These are phyloP conservation scores for Dryas octopetala DNA, from an alignment of 306 rosid genomes.

Conservation along the genomic window DNA sequence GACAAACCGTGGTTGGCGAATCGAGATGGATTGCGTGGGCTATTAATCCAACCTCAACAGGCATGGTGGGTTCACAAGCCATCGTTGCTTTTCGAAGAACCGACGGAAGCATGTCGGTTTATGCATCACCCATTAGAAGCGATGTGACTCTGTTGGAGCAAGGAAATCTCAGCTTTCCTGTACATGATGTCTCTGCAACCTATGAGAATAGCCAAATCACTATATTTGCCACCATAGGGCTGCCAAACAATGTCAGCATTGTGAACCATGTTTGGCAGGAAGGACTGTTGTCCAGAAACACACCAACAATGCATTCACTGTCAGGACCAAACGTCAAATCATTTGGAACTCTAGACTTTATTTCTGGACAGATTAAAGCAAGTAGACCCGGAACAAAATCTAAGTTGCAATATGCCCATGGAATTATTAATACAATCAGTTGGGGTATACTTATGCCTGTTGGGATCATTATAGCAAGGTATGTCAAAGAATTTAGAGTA, in stretches of 20 bases:
- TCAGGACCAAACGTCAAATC: constrained; percentile 19
- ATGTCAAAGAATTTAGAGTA: constrained; percentile 7
- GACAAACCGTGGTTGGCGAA: not conserved
- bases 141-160: constrained; percentile 16
- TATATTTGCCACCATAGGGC: no score
- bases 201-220: no score
- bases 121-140: constrained; percentile 25
- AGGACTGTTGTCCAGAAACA: constrained; percentile 12
- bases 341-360: constrained; percentile 32
- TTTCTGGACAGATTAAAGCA: constrained; percentile 12
- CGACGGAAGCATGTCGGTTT: constrained; percentile 19
- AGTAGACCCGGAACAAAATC: not conserved
- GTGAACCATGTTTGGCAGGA: no score
- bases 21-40: no score
- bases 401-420: constrained; percentile 6
- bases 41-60: constrained; percentile 44
- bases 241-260: no score
- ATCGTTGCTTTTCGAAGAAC: constrained; percentile 6
- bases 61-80: constrained; percentile 49
- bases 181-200: not conserved
- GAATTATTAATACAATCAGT: constrained; percentile 25
- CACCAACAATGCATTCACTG: not conserved
- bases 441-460: constrained; percentile 46
- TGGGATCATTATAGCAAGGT: constrained; percentile 32
- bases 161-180: constrained; percentile 24